Conservation (phyloP, 2,329 filamentous ascomycete species). For the Fusarium sp. region DNA sequence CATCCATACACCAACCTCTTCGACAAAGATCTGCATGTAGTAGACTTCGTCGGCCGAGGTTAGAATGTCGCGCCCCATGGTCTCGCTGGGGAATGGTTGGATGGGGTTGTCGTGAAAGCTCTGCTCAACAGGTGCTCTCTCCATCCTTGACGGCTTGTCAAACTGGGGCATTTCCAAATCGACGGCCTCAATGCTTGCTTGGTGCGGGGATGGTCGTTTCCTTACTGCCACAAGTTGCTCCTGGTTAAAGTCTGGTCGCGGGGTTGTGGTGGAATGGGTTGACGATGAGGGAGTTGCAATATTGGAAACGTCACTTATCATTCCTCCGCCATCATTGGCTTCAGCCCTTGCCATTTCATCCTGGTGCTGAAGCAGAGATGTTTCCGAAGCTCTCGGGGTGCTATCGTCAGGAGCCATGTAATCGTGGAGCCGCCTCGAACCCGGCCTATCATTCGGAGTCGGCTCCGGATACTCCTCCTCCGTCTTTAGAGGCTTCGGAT, state of each 20-base stretch:
- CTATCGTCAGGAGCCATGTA: not conserved
- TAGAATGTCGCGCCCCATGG: slow-evolving; percentile 69
- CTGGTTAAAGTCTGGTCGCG: slow-evolving; percentile 18
- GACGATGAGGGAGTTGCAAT: slow-evolving; percentile 43
- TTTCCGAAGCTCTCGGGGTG: slow-evolving; percentile 2
- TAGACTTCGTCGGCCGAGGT: slow-evolving; percentile 81
- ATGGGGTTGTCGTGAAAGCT: slow-evolving; percentile 8
- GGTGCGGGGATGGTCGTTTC: slow-evolving; percentile 18
- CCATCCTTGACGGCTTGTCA: slow-evolving; percentile 40
- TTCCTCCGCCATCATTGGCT: slow-evolving; percentile 12
- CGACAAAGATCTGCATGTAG: slow-evolving; percentile 94
- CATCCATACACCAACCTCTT: slow-evolving; percentile 94
- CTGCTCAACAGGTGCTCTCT: slow-evolving; percentile 2
- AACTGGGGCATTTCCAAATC: slow-evolving; percentile 53
- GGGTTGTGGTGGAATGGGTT: slow-evolving; percentile 27
- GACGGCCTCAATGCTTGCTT: slow-evolving; percentile 53
- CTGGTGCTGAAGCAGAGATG: not conserved
- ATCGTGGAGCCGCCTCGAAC: slow-evolving; percentile 3
- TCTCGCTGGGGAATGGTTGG: slow-evolving; percentile 4
- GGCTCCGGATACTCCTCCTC: not conserved
- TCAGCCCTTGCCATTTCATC: slow-evolving; percentile 9
- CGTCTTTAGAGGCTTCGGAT: not conserved
- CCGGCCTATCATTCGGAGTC: not conserved
- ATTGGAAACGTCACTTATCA: slow-evolving; percentile 39
- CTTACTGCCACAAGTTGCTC: slow-evolving; percentile 30